These are phyloP conservation scores for Thymus mandschuricus DNA, from an alignment of 257 asterid species.

Conservation along the genomic window DNA sequence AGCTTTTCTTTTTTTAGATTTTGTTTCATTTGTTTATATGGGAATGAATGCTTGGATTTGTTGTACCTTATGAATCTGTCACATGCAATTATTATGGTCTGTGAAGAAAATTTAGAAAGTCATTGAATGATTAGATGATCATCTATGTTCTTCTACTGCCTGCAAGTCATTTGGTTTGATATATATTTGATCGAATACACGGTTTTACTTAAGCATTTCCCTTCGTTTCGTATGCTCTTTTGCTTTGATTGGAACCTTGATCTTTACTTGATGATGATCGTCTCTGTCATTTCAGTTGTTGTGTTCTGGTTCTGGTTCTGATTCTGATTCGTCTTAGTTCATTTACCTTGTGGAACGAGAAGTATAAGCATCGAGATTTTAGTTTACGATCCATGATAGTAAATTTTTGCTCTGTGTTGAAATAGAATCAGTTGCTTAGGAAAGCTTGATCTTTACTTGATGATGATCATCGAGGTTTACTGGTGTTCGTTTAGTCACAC, in stretches of 20 bases:
- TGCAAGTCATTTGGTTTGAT: slow-evolving; percentile 19
- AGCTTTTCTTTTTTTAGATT: slow-evolving; percentile 35
- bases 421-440: background rate
- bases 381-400: background rate
- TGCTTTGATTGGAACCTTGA: background rate
- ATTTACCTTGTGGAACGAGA: slow-evolving; percentile 8
- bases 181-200: slow-evolving; percentile 17
- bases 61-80: slow-evolving; percentile 37
- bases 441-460: no score
- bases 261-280: slow-evolving; percentile 17
- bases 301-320: background rate
- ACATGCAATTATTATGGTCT: slow-evolving; percentile 36
- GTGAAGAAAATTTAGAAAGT: slow-evolving; percentile 31
- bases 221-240: background rate
- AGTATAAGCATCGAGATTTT: background rate
- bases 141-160: slow-evolving; percentile 15
- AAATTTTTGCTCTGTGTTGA: background rate
- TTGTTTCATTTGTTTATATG: slow-evolving; percentile 60
- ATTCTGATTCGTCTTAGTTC: slow-evolving; percentile 5
- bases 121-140: slow-evolving; percentile 23
- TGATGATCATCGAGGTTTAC: background rate
- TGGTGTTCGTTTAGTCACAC: background rate
- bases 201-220: background rate
- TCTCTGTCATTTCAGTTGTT: slow-evolving; percentile 14
- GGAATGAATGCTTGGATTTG: slow-evolving; percentile 50